Evolutionary conservation across 179 eudicot species (phyloP), one percentile per base, ranked within the genome.

Genomic region (Carnegiea gigantea): DNA sequence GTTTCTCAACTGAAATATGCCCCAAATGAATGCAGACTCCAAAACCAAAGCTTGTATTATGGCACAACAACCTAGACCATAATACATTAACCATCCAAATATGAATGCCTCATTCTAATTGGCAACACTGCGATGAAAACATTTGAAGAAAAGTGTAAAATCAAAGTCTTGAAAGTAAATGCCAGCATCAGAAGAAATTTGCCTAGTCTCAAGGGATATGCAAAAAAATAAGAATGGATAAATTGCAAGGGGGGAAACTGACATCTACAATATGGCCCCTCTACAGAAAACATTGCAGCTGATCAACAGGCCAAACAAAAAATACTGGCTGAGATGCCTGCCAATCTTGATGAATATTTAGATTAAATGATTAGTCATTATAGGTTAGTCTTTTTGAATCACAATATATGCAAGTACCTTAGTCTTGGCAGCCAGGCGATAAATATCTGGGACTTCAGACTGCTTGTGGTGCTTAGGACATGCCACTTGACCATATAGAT

Each of bases 381-480:
- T 28, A 78, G 23, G 30, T 26, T 62, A 36, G 26, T 10, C 51
- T 67, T 5, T 23, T 57, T 24, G 26, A 62, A 28, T 62, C 76
- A 23, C 7, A 7, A 26, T 53, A 17, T 46, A 74, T 33, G 28
- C 24, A 68, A 62, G 38, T 85, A 91, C 96, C 93, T 92, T 92
- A 48, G 93, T 92, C 85, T 88, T 92, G 80, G 96, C 96, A 75
- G 93, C 96, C 57, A 92, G 85, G 75, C 93, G 93, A 78, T 92
- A 92, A 65, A 92, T 92, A n/a, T 92, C 93, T 84, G 93, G 93
- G 82, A 92, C 96, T 60, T 88, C 93, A 84, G 89, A 85, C 83
- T 92, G 96, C 88, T 86, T 88, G 87, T 92, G 96, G 83, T 92
- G 96, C 82, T 92, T 92, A 26, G 96, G 96, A 86, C 89, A 92